Base-by-base conservation (phyloP, 208 protist genomes). In the Trypanosoma grayi region DNA sequence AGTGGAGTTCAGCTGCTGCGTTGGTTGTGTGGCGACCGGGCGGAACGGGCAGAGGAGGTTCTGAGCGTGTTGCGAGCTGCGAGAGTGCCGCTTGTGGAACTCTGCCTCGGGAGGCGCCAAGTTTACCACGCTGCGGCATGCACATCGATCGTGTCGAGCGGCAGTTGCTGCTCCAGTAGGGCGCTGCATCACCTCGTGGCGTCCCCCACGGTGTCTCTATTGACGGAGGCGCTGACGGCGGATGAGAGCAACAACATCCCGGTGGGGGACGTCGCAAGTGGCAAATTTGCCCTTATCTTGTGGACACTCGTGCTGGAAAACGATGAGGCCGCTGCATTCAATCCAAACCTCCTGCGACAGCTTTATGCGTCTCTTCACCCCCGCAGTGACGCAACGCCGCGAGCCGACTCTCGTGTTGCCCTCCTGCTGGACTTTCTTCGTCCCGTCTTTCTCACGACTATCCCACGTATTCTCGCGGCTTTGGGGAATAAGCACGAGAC, bases 21-120 rank as follows among this genome's bases (percentile, higher is more conserved):
- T 40, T 74, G 68, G 68, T 44, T 74, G 0, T 62, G 48, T 68
- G 68, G 53, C 4, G 68, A 67, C 30, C 31, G 18, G 6, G 45
- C 28, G 13, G 36, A 52, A 33, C 46, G 41, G 18, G 28, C 59
- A 1, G n/a, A 4, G 16, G 45, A 47, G 14, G 53, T 74, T 25
- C 27, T 74, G 36, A 8, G 34, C 7, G 27, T 22, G 6, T 37
- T 74, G n/a, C 39, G 18, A 27, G 25, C 24, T 14, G 66, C 47
- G 6, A 54, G 36, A 36, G 43, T 72, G 20, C 41, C 47, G 8
- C 27, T 72, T 7, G 10, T 60, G 7, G 50, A 33, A 18, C 58
- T 72, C 20, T 69, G 13, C 33, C 8, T 56, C n/a, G n/a, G n/a
- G n/a, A n/a, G n/a, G n/a, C n/a, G n/a, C n/a, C n/a, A n/a, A n/a